Evolutionary conservation across 1,284 basidiomycete species (phyloP).

Genomic region (Kalmanozyma brasiliensis): DNA sequence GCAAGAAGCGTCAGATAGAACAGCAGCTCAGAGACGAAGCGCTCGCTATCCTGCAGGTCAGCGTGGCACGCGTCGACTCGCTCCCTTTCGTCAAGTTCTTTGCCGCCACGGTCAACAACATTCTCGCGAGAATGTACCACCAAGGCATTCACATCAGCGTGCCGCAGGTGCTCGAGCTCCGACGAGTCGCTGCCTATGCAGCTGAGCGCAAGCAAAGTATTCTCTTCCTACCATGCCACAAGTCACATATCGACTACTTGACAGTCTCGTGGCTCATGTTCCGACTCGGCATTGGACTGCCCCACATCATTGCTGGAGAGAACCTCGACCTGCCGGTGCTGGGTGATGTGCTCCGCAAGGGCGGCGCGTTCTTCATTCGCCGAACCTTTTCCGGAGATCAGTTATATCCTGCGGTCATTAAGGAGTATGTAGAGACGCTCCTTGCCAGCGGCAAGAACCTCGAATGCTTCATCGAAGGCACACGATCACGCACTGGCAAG

Average conservation of each 20-base stretch:
- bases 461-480: slow-evolving; percentile 68
- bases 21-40: slow-evolving; percentile 57
- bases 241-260: slow-evolving; percentile 68
- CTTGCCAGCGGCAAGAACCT: slow-evolving; percentile 66
- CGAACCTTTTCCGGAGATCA: slow-evolving; percentile 67
- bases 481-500: slow-evolving; percentile 68
- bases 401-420: slow-evolving; percentile 68
- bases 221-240: slow-evolving; percentile 69
- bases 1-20: slow-evolving; percentile 57
- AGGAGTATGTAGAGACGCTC: slow-evolving; percentile 68
- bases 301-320: slow-evolving; percentile 69
- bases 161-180: slow-evolving; percentile 60
- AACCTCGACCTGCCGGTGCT: slow-evolving; percentile 67
- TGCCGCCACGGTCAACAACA: slow-evolving; percentile 65
- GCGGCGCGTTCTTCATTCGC: slow-evolving; percentile 69
- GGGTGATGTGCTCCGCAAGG: slow-evolving; percentile 65
- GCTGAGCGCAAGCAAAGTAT: slow-evolving; percentile 66
- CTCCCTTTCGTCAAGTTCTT: slow-evolving; percentile 52
- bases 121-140: slow-evolving; percentile 68
- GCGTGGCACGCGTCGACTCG: slow-evolving; percentile 58
- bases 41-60: slow-evolving; percentile 47
- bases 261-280: slow-evolving; percentile 64
- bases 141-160: slow-evolving; percentile 64
- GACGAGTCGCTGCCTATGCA: slow-evolving; percentile 63
- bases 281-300: slow-evolving; percentile 67